Conservation (phyloP, 2,329 filamentous ascomycete genomes). For the Fusarium sp. region DNA sequence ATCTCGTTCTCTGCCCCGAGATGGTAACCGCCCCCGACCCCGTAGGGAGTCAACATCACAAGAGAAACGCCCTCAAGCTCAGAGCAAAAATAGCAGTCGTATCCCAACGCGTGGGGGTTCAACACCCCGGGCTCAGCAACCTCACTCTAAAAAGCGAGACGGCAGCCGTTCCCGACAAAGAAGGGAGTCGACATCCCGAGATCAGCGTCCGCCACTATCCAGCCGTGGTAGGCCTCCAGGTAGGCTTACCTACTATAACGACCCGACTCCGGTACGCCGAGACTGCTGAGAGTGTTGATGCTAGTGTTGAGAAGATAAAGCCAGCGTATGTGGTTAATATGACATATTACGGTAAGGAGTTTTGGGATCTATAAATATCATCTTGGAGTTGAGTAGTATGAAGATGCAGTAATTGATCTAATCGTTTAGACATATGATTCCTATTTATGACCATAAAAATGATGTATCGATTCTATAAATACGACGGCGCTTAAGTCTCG, state of each 20-base stretch:
- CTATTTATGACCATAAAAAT: not conserved
- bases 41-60: not conserved
- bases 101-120: not conserved
- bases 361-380: not conserved
- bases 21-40: not conserved
- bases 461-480: not conserved
- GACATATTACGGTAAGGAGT: not conserved
- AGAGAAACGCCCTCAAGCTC: not conserved
- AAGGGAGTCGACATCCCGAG: not conserved
- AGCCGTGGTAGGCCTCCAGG: not conserved
- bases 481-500: not conserved
- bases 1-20: not conserved
- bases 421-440: not conserved
- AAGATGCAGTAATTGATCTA: not conserved
- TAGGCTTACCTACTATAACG: not conserved
- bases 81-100: not conserved
- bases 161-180: not conserved
- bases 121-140: not conserved
- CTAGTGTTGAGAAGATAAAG: not conserved
- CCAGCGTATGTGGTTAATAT: not conserved
- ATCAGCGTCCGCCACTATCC: not conserved
- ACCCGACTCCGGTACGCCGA: not conserved
- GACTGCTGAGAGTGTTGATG: not conserved
- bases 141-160: not conserved
- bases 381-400: not conserved